A percentile compares a stretch with the other conserved stretches of the same genome.
Evolutionary conservation across 1,284 basidiomycete genomes (phyloP).

Genomic region (Puccinia coronata): DNA sequence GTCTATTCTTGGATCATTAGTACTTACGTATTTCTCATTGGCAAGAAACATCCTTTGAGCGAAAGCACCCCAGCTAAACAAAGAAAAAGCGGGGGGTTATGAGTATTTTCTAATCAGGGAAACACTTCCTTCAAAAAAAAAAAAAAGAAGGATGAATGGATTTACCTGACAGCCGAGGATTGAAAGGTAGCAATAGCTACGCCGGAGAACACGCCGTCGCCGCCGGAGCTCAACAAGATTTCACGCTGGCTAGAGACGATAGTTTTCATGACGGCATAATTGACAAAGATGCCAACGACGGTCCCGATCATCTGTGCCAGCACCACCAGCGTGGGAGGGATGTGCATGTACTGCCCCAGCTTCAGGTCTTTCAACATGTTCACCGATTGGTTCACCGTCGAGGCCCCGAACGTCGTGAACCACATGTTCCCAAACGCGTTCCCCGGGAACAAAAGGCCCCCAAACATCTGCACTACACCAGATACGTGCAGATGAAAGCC

Average conservation of each 20-base stretch:
- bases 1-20: background rate
- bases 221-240: conserved; percentile 20
- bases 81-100: no score
- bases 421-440: conserved; percentile 49
- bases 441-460: conserved; percentile 40
- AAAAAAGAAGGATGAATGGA: background rate
- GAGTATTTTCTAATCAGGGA: no score
- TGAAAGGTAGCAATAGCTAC: conserved; percentile 30
- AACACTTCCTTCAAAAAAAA: no score
- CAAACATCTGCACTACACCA: conserved; percentile 47
- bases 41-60: conserved; percentile 30
- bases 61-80: conserved; percentile 44
- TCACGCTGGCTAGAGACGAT: conserved; percentile 44
- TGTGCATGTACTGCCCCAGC: conserved; percentile 44
- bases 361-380: conserved; percentile 49
- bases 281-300: conserved; percentile 30
- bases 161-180: conserved; percentile 35
- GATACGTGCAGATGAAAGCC: conserved; percentile 42
- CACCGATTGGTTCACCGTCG: conserved; percentile 42
- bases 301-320: conserved; percentile 41
- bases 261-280: conserved; percentile 46
- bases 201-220: conserved; percentile 49
- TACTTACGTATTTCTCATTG: conserved; percentile 38
- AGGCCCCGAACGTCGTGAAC: conserved; percentile 42
- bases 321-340: conserved; percentile 18